A percentile compares a stretch with the other conserved stretches of the same genome.
These are phyloP conservation scores for Botryobasidium botryosum DNA, from an alignment of 768 basidiomycete genomes.

Conservation along the genomic window DNA sequence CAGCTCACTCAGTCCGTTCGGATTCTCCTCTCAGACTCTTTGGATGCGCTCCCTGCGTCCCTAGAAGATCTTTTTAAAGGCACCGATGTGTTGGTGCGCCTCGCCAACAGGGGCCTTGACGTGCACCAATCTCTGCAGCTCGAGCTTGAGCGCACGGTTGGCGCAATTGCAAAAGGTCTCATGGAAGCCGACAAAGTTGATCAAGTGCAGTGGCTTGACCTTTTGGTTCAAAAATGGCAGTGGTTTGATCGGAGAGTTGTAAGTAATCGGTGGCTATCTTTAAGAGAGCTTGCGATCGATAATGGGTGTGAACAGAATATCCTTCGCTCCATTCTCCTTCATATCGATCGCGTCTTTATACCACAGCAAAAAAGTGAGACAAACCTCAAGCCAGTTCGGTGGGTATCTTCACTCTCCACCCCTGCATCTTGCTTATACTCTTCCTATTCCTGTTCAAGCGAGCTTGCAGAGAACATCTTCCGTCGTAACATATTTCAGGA, in stretches of 20 bases:
- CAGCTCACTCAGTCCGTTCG: too few relatives aligned
- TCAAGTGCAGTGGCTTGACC: slow-evolving; percentile 40
- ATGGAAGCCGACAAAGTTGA: too few relatives aligned
- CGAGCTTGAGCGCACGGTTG: too few relatives aligned
- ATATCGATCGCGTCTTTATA: slow-evolving; percentile 54
- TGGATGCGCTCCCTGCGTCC: too few relatives aligned
- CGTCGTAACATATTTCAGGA: slow-evolving; percentile 34
- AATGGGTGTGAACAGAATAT: slow-evolving; percentile 26
- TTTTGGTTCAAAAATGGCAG: slow-evolving; percentile 37
- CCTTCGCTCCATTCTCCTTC: slow-evolving; percentile 45
- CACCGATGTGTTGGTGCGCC: too few relatives aligned
- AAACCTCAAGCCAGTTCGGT: slow-evolving; percentile 30
- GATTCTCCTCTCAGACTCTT: too few relatives aligned
- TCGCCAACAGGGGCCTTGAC: too few relatives aligned
- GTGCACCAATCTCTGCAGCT: too few relatives aligned
- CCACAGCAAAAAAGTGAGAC: slow-evolving; percentile 22
- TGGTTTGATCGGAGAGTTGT: slow-evolving; percentile 56
- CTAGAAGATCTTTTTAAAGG: too few relatives aligned
- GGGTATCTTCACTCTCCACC: neutral
- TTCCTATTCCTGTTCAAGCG: slow-evolving; percentile 14
- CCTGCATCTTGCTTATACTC: neutral
- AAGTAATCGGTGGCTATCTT: slow-evolving; percentile 18
- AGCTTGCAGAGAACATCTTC: slow-evolving; percentile 43
- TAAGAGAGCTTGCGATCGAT: neutral
- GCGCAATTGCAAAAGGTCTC: too few relatives aligned